phyloP scores from a whole-genome alignment of 169 alveolate genomes.

The Cryptosporidium ubiquitum region DNA sequence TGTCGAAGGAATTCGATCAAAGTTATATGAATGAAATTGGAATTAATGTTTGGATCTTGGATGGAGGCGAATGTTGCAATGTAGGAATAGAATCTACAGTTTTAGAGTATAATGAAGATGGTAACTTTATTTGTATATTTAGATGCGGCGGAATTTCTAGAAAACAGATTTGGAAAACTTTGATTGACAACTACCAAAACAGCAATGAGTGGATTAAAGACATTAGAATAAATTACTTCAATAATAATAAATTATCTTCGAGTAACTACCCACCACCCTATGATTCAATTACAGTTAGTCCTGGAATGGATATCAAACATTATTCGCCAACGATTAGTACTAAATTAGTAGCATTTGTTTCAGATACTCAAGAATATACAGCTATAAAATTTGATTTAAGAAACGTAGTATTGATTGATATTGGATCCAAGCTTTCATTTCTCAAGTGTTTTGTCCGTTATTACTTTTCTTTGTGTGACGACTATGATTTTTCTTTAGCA shows the following conservation, averaged over 20 bases:
- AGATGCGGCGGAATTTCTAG: constrained; percentile 52
- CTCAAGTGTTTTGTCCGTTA: constrained; percentile 71
- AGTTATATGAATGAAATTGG: constrained; percentile 78
- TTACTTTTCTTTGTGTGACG: constrained; percentile 76
- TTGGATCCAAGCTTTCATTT: constrained; percentile 56
- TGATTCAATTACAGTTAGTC: not conserved
- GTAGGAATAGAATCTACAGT: constrained; percentile 97
- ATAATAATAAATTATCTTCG: constrained; percentile 17
- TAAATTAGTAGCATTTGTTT: constrained; percentile 2
- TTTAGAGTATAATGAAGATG: constrained; percentile 81
- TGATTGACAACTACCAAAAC: constrained; percentile 76
- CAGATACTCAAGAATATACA: constrained; percentile 24
- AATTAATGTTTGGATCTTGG: constrained; percentile 86
- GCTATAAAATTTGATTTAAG: not conserved
- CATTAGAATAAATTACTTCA: constrained; percentile 76
- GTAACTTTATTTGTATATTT: constrained; percentile 12
- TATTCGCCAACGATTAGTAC: constrained; percentile 60
- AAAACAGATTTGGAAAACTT: constrained; percentile 78
- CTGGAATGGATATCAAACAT: constrained; percentile 68
- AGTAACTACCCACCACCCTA: not conserved
- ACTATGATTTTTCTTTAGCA: constrained; percentile 81
- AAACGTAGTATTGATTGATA: constrained; percentile 31
- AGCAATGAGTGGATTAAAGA: constrained; percentile 80
- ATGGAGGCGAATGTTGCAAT: constrained; percentile 90
- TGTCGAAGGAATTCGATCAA: constrained; percentile 88